Base-by-base conservation (phyloP, 2,329 filamentous ascomycete genomes). In the Penicillium digitatum region DNA sequence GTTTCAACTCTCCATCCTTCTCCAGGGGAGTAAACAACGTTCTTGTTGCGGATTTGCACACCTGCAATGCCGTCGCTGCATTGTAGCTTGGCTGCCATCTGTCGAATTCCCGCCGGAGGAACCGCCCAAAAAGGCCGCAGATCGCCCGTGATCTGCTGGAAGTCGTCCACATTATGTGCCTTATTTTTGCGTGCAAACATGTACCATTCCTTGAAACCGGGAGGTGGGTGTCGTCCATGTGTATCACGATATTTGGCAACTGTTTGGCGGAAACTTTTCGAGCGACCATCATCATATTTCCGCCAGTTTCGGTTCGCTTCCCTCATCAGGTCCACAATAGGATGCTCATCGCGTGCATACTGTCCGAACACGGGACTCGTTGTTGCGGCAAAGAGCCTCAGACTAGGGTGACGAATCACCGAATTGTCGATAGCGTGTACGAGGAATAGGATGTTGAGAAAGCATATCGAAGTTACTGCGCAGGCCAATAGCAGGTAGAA, bases 1-100 rank as follows among this genome's bases (percentile, higher is more conserved):
- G 72, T 75, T 22, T 78, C 69, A 4, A 73, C 69, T 35, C 77
- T 69, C 77, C 76, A 79, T 4, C 52, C 59, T 52, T 71, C 69
- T n/a, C 66, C 70, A 10, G 72, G 69, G 57, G 69, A 71, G 18
- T 54, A 14, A 12, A 74, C 69, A 20, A 72, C 57, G 42, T 69
- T 66, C 45, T 69, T 62, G 31, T 71, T 57, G 10, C 71, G 68
- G 39, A 74, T 64, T 44, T 72, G 69, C 16, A 74, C 61, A 26
- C 68, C 69, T 1, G 69, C 59, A 9, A 69, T 66, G 3, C 69
- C 69, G 1, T 60, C 49, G 11, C 68, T 61, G 31, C 63, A 60
- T 58, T 64, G 69, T 61, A 74, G 69, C 43, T 65, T 64, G 24
- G 70, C 70, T 12, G 72, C 71, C 46, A 68, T 61, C 32, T 60